A percentile compares a stretch with the other conserved stretches of the same genome.
Conservation (phyloP, 768 basidiomycete genomes). For the Scleroderma citrinum region DNA sequence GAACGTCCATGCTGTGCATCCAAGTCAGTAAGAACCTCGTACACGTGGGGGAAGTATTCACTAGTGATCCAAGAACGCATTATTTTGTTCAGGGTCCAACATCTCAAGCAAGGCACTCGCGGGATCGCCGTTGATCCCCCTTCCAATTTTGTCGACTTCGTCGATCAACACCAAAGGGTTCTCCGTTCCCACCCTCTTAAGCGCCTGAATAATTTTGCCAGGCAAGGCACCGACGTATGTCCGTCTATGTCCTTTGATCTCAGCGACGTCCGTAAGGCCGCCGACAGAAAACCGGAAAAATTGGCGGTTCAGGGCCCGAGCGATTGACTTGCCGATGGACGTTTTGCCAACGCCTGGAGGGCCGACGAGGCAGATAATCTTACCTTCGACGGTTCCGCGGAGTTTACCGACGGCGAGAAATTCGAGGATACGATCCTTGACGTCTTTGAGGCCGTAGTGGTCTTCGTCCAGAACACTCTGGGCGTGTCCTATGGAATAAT, state of each 20-base stretch:
- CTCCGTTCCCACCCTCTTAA: slow-evolving; percentile 90
- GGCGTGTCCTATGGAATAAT: slow-evolving; percentile 82
- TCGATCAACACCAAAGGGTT: slow-evolving; percentile 93
- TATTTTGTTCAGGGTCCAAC: slow-evolving; percentile 94
- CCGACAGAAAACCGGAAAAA: slow-evolving; percentile 98
- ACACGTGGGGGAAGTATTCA: slow-evolving; percentile 36
- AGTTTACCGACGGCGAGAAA: slow-evolving; percentile 95
- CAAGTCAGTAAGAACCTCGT: slow-evolving; percentile 4
- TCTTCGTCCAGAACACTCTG: slow-evolving; percentile 86
- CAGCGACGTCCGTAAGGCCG: slow-evolving; percentile 94
- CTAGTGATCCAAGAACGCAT: slow-evolving; percentile 93
- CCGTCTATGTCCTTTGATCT: slow-evolving; percentile 96
- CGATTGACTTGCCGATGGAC: slow-evolving; percentile 91
- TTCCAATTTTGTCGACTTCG: slow-evolving; percentile 93
- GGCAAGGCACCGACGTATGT: slow-evolving; percentile 96
- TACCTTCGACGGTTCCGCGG: slow-evolving; percentile 91
- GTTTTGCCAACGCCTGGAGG: slow-evolving; percentile 99
- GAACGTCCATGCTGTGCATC: slow-evolving; percentile 81
- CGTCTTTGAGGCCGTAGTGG: slow-evolving; percentile 88
- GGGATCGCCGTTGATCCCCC: slow-evolving; percentile 89
- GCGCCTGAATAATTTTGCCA: slow-evolving; percentile 91
- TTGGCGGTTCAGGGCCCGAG: slow-evolving; percentile 81
- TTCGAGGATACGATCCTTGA: slow-evolving; percentile 91
- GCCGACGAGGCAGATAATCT: slow-evolving; percentile 94
- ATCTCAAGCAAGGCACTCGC: slow-evolving; percentile 88